phyloP scores from a whole-genome alignment of 768 basidiomycete genomes.

The Mycena vitilis region DNA sequence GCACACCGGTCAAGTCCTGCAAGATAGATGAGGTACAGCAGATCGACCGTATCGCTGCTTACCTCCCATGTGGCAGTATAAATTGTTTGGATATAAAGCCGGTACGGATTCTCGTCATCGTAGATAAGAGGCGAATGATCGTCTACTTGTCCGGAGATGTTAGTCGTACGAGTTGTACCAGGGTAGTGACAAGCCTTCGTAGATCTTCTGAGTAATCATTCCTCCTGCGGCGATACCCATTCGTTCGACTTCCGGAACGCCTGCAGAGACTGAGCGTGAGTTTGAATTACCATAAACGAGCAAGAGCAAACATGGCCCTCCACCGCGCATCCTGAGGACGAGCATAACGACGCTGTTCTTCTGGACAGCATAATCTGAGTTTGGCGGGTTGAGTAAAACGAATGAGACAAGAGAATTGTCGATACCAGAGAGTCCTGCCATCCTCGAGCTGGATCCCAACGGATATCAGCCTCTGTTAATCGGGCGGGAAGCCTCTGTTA shows the following conservation, averaged over 20 bases:
- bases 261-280: neutral
- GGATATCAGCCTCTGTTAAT: conserved; percentile 1
- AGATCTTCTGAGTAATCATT: conserved; percentile 12
- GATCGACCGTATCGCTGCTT: too few relatives aligned
- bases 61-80: too few relatives aligned
- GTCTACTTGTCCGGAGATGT: too few relatives aligned
- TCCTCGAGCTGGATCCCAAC: neutral
- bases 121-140: too few relatives aligned
- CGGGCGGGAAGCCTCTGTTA: too few relatives aligned
- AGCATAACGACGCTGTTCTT: neutral
- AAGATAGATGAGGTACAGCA: too few relatives aligned
- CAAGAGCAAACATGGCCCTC: neutral
- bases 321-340: neutral
- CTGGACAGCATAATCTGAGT: conserved; percentile 3
- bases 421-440: neutral
- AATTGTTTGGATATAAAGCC: too few relatives aligned
- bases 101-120: too few relatives aligned
- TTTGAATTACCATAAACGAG: neutral
- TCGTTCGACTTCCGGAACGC: neutral
- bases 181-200: neutral
- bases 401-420: neutral
- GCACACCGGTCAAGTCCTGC: conserved; percentile 7
- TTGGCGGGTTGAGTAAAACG: too few relatives aligned
- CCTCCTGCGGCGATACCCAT: conserved; percentile 16
- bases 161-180: too few relatives aligned